Evolutionary conservation across 2,329 filamentous ascomycete genomes (phyloP), one percentile per base, ranked within the genome.

Genomic region (Ophiostoma quercus): DNA sequence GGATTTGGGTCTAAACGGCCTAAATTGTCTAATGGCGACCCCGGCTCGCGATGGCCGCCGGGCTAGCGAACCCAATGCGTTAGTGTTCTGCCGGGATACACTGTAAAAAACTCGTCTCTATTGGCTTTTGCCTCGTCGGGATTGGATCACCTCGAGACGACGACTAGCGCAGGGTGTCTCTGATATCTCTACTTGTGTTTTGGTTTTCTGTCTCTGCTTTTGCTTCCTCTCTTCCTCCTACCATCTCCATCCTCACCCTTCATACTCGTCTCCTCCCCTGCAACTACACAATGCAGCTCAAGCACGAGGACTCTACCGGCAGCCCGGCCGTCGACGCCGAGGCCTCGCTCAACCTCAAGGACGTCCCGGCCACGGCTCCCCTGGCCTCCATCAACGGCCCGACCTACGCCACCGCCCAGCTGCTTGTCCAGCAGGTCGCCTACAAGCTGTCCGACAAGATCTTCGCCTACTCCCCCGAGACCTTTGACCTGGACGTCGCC

Each of bases 381-480:
- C 79, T 88, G 71, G 79, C 84, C 43, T 82, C 85, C 75, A 91
- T 98, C 79, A 89, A 86, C 72, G 95, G 94, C 19, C 92, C 94
- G 74, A 95, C 92, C 70, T 99, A 99, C 81, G 86, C 94, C 72
- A 98, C 94, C 57, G 92, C 93, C 39, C 95, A 99, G 82, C 88
- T 92, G 29, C 87, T 99, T 70, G 90, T 98, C 74, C 95, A 99
- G 83, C 95, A 99, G 81, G 90, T 98, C 74, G 92, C 94, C 72
- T 99, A 97, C 82, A 87, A 92, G 73, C 85, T 99, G 72, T 98
- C 94, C 70, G 94, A 98, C 84, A 97, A 96, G 84, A 89, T 98
- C 81, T 99, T 97, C 83, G 91, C 94, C 70, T 98, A 96, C 84
- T 98, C 94, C 2, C 92, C 94, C 37, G 92, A 96, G 77, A 91